A percentile compares a stretch with the other conserved stretches of the same genome.
These are phyloP conservation scores for Mucor mucedo DNA, from an alignment of 371 early-diverging fungal species.

Conservation along the genomic window DNA sequence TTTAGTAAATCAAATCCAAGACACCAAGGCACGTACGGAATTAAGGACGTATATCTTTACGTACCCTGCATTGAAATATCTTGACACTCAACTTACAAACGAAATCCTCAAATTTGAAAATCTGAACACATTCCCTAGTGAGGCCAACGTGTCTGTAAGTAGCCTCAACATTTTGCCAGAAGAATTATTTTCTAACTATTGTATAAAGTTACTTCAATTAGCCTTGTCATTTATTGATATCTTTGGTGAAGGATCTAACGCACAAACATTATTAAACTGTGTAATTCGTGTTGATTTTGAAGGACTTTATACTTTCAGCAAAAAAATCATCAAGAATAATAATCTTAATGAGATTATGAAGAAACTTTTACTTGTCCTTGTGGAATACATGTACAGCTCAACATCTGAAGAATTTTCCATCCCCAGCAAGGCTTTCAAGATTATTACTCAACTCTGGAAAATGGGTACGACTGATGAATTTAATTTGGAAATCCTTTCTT, in stretches of 20 bases:
- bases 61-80: slow-evolving; percentile 35
- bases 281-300: slow-evolving; percentile 34
- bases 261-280: slow-evolving; percentile 22
- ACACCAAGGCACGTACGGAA: slow-evolving; percentile 22
- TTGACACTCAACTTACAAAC: slow-evolving; percentile 19
- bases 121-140: slow-evolving; percentile 10
- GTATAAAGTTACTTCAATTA: slow-evolving; percentile 14
- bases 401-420: slow-evolving; percentile 13
- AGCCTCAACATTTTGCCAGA: neutral
- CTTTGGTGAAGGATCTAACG: slow-evolving; percentile 31
- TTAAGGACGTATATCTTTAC: slow-evolving; percentile 20
- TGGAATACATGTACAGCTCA: slow-evolving; percentile 27
- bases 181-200: neutral
- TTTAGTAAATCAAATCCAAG: slow-evolving; percentile 14
- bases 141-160: slow-evolving; percentile 14
- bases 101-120: slow-evolving; percentile 1
- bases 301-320: slow-evolving; percentile 11
- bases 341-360: slow-evolving; percentile 20
- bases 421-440: slow-evolving; percentile 30
- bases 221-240: slow-evolving; percentile 29
- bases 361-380: slow-evolving; percentile 32
- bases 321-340: slow-evolving; percentile 7
- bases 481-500: slow-evolving; percentile 25
- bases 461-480: slow-evolving; percentile 18
- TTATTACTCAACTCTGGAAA: slow-evolving; percentile 34